phyloP scores from a whole-genome alignment of 2,329 filamentous ascomycete genomes.

The Reticulascus tulasneorum region DNA sequence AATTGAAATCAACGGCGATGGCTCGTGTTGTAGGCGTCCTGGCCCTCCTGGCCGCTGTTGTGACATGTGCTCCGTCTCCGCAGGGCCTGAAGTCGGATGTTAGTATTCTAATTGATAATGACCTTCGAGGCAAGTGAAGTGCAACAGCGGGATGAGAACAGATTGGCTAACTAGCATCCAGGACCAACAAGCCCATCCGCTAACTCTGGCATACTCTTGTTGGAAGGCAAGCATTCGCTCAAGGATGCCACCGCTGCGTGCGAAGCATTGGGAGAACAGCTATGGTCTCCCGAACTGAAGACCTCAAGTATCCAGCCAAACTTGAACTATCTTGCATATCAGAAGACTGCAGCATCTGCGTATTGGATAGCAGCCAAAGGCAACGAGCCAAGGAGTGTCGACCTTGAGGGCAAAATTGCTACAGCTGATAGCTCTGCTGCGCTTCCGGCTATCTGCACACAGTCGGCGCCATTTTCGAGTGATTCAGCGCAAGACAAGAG shows the following conservation, averaged over 20 bases:
- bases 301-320: constrained; percentile 24
- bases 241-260: constrained; percentile 26
- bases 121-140: constrained; percentile 30
- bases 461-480: constrained; percentile 37
- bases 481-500: constrained; percentile 25
- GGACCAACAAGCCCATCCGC: constrained; percentile 27
- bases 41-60: constrained; percentile 15
- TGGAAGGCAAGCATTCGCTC: constrained; percentile 22
- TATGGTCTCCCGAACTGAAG: constrained; percentile 28
- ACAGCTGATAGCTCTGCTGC: constrained; percentile 8
- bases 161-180: constrained; percentile 17
- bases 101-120: constrained; percentile 35
- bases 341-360: constrained; percentile 19
- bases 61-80: constrained; percentile 26
- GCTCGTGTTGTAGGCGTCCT: no score
- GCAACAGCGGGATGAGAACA: not conserved
- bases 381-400: constrained; percentile 21
- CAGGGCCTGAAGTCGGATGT: constrained; percentile 29
- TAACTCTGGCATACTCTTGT: constrained; percentile 29
- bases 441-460: constrained; percentile 37
- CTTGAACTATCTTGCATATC: constrained; percentile 32
- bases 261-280: constrained; percentile 32
- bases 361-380: constrained; percentile 31
- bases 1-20: no score
- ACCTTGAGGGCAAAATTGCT: constrained; percentile 20